These are phyloP conservation scores for Curvularia spicifera DNA, from an alignment of 2,329 filamentous ascomycete genomes.

Conservation along the genomic window DNA sequence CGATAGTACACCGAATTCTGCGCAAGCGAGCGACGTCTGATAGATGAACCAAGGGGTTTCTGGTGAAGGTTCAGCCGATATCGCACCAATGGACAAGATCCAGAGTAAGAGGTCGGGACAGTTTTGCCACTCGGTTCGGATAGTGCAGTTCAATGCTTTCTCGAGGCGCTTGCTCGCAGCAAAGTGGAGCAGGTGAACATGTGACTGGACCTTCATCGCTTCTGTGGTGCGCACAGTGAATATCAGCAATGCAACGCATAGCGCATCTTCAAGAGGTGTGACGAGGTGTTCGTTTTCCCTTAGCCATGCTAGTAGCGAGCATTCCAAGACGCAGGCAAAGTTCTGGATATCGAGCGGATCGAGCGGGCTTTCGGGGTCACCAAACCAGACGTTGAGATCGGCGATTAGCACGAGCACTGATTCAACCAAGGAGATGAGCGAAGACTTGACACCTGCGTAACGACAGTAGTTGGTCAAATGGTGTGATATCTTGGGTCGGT, in stretches of 20 bases:
- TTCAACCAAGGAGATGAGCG: slow-evolving; percentile 39
- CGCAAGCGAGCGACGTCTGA: slow-evolving; percentile 43
- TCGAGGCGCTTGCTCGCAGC: slow-evolving; percentile 44
- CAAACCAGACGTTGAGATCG: slow-evolving; percentile 46
- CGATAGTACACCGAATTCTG: slow-evolving; percentile 39
- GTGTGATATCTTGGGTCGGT: slow-evolving; percentile 36
- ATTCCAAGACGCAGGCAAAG: slow-evolving; percentile 45
- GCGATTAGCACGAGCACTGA: slow-evolving; percentile 42
- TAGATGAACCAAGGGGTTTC: slow-evolving; percentile 44
- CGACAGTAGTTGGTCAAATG: slow-evolving; percentile 42
- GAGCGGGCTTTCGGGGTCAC: slow-evolving; percentile 36
- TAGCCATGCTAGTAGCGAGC: slow-evolving; percentile 43
- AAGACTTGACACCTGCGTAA: slow-evolving; percentile 36
- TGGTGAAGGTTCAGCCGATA: slow-evolving; percentile 43
- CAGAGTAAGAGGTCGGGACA: slow-evolving; percentile 48
- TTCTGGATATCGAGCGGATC: slow-evolving; percentile 49
- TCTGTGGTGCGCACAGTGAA: slow-evolving; percentile 47
- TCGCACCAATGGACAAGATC: slow-evolving; percentile 46
- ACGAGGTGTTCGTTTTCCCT: slow-evolving; percentile 33
- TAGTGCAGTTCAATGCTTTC: slow-evolving; percentile 45
- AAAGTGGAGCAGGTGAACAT: slow-evolving; percentile 40
- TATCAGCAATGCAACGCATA: slow-evolving; percentile 48
- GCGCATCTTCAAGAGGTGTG: slow-evolving; percentile 43
- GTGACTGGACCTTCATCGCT: slow-evolving; percentile 35
- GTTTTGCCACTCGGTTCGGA: slow-evolving; percentile 37